Percentiles rank a stretch among this genome's conserved stretches.
phyloP scores from a whole-genome alignment of 306 rosid genomes.

The Malus orientalis region DNA sequence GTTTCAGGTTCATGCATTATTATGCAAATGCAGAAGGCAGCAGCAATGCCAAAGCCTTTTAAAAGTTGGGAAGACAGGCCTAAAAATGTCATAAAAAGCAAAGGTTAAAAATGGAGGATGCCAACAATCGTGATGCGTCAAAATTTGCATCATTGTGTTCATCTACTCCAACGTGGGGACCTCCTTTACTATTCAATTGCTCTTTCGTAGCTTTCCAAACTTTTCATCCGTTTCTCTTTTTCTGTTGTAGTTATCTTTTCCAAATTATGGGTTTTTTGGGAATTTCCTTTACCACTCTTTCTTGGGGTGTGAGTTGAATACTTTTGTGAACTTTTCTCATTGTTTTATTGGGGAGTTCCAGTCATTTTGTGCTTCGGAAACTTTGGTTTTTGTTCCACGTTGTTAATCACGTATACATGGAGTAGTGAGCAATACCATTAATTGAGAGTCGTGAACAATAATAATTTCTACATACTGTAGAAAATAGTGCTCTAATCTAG shows the following conservation, averaged over 20 bases:
- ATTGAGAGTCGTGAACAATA: too few species aligned
- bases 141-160: background rate
- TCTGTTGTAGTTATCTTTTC: background rate
- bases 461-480: background rate
- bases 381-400: background rate
- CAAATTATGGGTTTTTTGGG: too few species aligned
- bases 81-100: background rate
- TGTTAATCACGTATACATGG: background rate
- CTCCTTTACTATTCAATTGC: background rate
- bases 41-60: background rate
- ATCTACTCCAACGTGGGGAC: conserved; percentile 2
- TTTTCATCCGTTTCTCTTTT: background rate
- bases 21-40: background rate
- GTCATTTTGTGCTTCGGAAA: background rate
- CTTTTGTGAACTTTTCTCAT: background rate
- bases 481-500: background rate
- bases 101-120: background rate
- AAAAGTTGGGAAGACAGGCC: background rate
- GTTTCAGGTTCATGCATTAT: background rate
- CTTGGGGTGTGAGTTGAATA: background rate
- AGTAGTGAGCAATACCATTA: too few species aligned
- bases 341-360: background rate
- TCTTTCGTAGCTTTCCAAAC: background rate
- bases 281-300: background rate
- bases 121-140: background rate